Conservation (phyloP, 352 stramenopile species). For the Plasmopara halstedii region DNA sequence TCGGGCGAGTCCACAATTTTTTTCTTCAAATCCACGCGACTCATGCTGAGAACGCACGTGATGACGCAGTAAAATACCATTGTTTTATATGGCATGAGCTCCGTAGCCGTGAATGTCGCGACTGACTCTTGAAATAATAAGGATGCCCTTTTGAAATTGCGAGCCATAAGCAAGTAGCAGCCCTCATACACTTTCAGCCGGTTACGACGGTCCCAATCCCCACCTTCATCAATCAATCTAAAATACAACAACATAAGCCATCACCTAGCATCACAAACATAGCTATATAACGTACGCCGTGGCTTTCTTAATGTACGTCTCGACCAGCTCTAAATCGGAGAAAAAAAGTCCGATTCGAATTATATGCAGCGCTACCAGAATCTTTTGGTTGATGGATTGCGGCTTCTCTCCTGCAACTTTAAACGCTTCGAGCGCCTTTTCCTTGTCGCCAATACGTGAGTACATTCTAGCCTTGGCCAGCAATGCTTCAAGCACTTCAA, state of each 20-base stretch:
- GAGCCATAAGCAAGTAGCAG: conserved; percentile 87
- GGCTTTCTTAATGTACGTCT: conserved; percentile 86
- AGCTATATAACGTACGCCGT: conserved; percentile 31
- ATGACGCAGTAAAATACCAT: conserved; percentile 98
- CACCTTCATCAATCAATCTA: conserved; percentile 90
- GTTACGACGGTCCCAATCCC: conserved; percentile 99
- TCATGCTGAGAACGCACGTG: conserved; percentile 92
- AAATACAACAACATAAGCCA: not conserved
- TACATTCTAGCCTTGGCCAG: conserved; percentile 92
- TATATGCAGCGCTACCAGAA: conserved; percentile 94
- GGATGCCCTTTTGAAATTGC: conserved; percentile 92
- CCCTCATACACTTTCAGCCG: conserved; percentile 98
- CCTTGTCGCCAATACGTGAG: conserved; percentile 90
- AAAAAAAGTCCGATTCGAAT: conserved; percentile 87
- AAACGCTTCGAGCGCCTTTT: conserved; percentile 88
- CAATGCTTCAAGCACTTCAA: conserved; percentile 95
- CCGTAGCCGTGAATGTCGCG: conserved; percentile 96
- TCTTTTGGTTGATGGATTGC: conserved; percentile 95
- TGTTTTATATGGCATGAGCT: conserved; percentile 96
- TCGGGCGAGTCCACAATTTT: conserved; percentile 97
- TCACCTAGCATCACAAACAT: not conserved
- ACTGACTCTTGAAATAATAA: conserved; percentile 94
- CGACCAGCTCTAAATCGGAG: conserved; percentile 74
- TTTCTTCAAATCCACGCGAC: conserved; percentile 93
- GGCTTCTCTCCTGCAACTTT: conserved; percentile 89